Evolutionary conservation across 441 rosid genomes (phyloP).

Genomic region (Rhodomyrtus psidioides): DNA sequence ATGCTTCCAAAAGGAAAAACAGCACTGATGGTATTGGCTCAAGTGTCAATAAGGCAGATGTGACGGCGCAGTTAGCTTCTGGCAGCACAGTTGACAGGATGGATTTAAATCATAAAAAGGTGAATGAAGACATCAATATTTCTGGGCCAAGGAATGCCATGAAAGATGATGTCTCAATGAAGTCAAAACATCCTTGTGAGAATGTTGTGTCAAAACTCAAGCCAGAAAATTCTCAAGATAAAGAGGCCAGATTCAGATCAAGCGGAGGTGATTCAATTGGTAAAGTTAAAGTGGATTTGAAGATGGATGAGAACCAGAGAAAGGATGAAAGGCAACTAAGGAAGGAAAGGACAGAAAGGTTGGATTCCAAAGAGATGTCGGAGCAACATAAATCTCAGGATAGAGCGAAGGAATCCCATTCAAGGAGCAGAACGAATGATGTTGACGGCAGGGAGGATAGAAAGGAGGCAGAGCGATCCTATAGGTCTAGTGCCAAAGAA

Average conservation of each 20-base stretch:
- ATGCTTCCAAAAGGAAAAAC: constrained; percentile 13
- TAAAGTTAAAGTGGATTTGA: constrained; percentile 30
- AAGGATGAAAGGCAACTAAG: constrained; percentile 36
- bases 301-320: constrained; percentile 33
- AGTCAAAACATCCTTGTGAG: constrained; percentile 25
- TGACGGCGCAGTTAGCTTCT: background rate
- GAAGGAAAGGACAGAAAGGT: constrained; percentile 44
- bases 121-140: constrained; percentile 9
- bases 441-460: constrained; percentile 41
- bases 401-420: constrained; percentile 43
- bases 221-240: constrained; percentile 25
- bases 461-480: constrained; percentile 42
- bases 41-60: background rate
- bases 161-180: constrained; percentile 14
- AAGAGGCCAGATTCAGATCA: constrained; percentile 25
- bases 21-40: constrained; percentile 8
- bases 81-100: constrained; percentile 14
- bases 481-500: constrained; percentile 44
- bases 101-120: constrained; percentile 22
- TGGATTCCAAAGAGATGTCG: constrained; percentile 46
- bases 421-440: constrained; percentile 34
- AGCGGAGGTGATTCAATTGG: constrained; percentile 27
- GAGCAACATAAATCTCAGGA: constrained; percentile 38
- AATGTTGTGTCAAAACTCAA: constrained; percentile 18
- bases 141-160: constrained; percentile 18